Conservation (phyloP, 257 asterid species). For the Oldenlandia corymbosa region DNA sequence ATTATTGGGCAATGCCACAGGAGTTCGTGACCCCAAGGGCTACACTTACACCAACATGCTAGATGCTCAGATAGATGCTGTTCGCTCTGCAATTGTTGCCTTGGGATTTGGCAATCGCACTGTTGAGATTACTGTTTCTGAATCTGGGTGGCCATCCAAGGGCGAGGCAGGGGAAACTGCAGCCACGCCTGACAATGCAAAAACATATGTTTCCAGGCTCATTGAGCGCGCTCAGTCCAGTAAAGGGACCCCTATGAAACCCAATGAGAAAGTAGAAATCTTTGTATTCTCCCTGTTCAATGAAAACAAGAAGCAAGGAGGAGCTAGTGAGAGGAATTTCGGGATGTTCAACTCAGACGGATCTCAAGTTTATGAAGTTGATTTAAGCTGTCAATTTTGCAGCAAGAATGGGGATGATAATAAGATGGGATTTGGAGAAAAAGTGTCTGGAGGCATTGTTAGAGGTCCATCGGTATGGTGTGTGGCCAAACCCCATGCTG, state of each 20-base stretch:
- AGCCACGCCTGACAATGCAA: conserved; percentile 50
- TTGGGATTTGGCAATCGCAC: conserved; percentile 39
- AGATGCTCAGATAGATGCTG: conserved; percentile 64
- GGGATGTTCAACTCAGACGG: conserved; percentile 53
- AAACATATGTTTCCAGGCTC: conserved; percentile 35
- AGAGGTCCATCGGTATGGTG: conserved; percentile 73
- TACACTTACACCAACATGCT: conserved; percentile 41
- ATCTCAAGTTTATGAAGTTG: conserved; percentile 49
- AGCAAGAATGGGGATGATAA: conserved; percentile 14
- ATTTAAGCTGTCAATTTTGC: conserved; percentile 50
- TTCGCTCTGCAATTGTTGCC: conserved; percentile 37
- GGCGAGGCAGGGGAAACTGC: conserved; percentile 46
- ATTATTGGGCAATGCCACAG: conserved; percentile 36
- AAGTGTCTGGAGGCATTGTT: conserved; percentile 10
- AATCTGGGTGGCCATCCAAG: conserved; percentile 69
- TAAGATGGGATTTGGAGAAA: conserved; percentile 35
- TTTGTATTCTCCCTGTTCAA: conserved; percentile 53
- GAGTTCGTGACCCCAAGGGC: conserved; percentile 47
- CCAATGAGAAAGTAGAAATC: conserved; percentile 33
- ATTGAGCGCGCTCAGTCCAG: conserved; percentile 34
- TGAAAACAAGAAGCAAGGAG: conserved; percentile 57
- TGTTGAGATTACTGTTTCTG: conserved; percentile 36
- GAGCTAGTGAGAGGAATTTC: conserved; percentile 47
- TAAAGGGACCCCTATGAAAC: conserved; percentile 57
- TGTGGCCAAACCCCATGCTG: conserved; percentile 61